phyloP scores from a whole-genome alignment of 2,329 filamentous ascomycete species.

The Bisporella sp. region DNA sequence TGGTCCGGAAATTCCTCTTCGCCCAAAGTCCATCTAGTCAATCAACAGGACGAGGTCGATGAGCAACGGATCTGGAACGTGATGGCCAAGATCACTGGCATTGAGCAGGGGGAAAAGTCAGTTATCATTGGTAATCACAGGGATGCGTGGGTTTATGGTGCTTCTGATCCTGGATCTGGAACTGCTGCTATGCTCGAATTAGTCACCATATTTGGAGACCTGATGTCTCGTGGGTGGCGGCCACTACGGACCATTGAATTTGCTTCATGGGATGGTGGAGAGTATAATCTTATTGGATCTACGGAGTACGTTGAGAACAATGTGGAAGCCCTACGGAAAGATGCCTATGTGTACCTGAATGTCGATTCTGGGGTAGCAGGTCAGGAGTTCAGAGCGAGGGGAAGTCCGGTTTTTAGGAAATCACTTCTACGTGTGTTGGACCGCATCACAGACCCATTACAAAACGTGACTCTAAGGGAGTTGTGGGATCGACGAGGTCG shows the following conservation, averaged over 20 bases:
- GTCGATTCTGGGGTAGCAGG: conserved; percentile 79
- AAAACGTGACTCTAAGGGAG: conserved; percentile 65
- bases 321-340: conserved; percentile 60
- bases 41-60: conserved; percentile 77
- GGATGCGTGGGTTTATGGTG: conserved; percentile 87
- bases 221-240: conserved; percentile 73
- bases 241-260: conserved; percentile 94
- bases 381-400: conserved; percentile 65
- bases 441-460: conserved; percentile 64
- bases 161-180: conserved; percentile 77
- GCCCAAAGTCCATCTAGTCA: conserved; percentile 74
- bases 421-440: conserved; percentile 67
- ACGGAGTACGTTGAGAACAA: conserved; percentile 93
- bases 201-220: conserved; percentile 73
- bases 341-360: conserved; percentile 85
- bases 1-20: conserved; percentile 74
- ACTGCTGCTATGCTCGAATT: conserved; percentile 90
- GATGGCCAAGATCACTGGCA: conserved; percentile 74
- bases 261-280: conserved; percentile 90
- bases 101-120: conserved; percentile 75
- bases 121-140: conserved; percentile 91
- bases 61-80: conserved; percentile 90
- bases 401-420: conserved; percentile 72
- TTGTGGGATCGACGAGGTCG: conserved; percentile 64
- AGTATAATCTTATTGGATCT: conserved; percentile 89